phyloP scores from a whole-genome alignment of 257 asterid genomes.

The Osmanthus fragrans region DNA sequence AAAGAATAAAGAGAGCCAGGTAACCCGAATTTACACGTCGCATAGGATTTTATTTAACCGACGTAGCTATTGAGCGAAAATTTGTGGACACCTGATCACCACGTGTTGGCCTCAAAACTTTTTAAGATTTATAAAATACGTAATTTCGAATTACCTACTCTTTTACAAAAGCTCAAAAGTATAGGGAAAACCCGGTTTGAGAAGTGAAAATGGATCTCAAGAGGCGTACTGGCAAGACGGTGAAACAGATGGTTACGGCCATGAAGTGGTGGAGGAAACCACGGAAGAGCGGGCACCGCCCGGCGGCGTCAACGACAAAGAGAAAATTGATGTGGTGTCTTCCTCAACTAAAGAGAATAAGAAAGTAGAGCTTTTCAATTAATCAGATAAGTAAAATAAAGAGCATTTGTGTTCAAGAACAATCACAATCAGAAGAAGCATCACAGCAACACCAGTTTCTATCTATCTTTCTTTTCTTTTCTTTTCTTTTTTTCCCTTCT shows the following conservation, averaged over 20 bases:
- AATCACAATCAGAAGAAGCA: background rate
- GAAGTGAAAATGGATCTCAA: background rate
- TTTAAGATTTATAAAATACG: background rate
- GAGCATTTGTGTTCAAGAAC: background rate
- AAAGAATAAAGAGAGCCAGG: no score
- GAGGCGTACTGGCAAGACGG: background rate
- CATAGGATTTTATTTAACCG: no score
- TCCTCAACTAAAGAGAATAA: background rate
- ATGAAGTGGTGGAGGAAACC: background rate
- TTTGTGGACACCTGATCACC: background rate
- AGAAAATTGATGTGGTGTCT: background rate
- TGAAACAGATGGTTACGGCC: background rate
- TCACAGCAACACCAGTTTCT: background rate
- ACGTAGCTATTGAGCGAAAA: no score
- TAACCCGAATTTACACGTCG: no score
- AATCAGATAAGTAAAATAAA: background rate
- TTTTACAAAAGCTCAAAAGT: background rate
- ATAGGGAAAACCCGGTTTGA: constrained; percentile 21
- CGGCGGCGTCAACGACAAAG: background rate
- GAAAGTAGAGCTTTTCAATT: background rate
- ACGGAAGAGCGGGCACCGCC: background rate
- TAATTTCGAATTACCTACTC: background rate
- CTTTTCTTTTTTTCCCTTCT: no score
- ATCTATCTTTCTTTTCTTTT: no score
- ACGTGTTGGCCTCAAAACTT: background rate